These are phyloP conservation scores for Hyaloperonospora arabidopsidis DNA, from an alignment of 352 stramenopile genomes.

Conservation along the genomic window DNA sequence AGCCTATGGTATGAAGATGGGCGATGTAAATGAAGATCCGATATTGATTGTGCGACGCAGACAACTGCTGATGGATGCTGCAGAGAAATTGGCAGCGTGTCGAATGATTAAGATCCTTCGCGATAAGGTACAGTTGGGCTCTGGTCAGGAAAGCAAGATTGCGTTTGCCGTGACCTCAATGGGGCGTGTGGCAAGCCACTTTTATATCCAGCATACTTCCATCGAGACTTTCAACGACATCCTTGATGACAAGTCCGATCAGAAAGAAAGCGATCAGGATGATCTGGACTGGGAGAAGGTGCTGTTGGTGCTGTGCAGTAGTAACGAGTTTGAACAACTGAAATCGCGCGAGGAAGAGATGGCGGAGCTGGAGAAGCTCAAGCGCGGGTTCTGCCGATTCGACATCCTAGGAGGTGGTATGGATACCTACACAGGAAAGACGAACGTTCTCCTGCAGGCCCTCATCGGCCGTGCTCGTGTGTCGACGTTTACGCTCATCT, in stretches of 20 bases:
- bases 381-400: conserved; percentile 82
- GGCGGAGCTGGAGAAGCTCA: conserved; percentile 89
- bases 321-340: conserved; percentile 94
- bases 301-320: conserved; percentile 65
- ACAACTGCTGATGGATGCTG: conserved; percentile 63
- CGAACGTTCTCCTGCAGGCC: conserved; percentile 93
- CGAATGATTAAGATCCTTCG: conserved; percentile 81
- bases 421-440: conserved; percentile 91
- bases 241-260: conserved; percentile 57
- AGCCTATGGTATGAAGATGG: conserved; percentile 93
- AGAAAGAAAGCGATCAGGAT: conserved; percentile 32
- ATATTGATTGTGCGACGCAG: conserved; percentile 62
- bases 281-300: conserved; percentile 64
- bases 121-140: conserved; percentile 38
- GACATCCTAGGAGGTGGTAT: conserved; percentile 87
- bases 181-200: conserved; percentile 96
- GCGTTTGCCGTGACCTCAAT: conserved; percentile 92
- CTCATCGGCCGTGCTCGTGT: conserved; percentile 69
- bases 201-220: conserved; percentile 98
- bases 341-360: conserved; percentile 94
- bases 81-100: conserved; percentile 63
- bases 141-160: conserved; percentile 36
- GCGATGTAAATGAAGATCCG: conserved; percentile 89
- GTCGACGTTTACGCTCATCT: conserved; percentile 96
- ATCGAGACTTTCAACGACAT: conserved; percentile 97